A percentile compares a stretch with the other conserved stretches of the same genome.
Evolutionary conservation across 2,329 filamentous ascomycete genomes (phyloP).

Genomic region (Aspergillus melleus): DNA sequence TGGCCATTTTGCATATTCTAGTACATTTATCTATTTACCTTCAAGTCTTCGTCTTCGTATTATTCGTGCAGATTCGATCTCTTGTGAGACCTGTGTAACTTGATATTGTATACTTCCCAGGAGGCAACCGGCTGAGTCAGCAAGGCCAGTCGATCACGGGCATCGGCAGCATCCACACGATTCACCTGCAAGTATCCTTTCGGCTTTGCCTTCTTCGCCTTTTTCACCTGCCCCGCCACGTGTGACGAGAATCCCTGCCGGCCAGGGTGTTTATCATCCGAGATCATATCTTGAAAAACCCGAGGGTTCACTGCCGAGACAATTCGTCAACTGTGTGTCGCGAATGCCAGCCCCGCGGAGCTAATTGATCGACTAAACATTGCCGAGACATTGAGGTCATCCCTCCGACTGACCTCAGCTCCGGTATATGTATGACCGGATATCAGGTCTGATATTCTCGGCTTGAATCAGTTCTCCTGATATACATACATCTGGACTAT

Average conservation of each 20-base stretch:
- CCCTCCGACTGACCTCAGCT: not conserved
- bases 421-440: not conserved
- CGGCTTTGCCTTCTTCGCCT: not conserved
- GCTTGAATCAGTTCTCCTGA: not conserved
- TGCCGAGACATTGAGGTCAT: not conserved
- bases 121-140: not conserved
- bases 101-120: too few species aligned
- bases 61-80: too few species aligned
- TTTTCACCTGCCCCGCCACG: not conserved
- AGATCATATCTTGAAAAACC: not conserved
- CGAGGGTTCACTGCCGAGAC: not conserved
- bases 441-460: not conserved
- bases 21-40: not conserved
- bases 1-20: not conserved
- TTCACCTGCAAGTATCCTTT: not conserved
- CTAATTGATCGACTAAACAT: not conserved
- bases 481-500: not conserved
- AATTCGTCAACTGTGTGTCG: not conserved
- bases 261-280: not conserved
- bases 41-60: too few species aligned
- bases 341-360: not conserved
- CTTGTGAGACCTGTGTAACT: too few species aligned
- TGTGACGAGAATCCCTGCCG: not conserved
- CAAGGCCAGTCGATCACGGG: not conserved
- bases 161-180: not conserved